Evolutionary conservation across 179 eudicot genomes (phyloP).

Genomic region (Silene noctiflora): DNA sequence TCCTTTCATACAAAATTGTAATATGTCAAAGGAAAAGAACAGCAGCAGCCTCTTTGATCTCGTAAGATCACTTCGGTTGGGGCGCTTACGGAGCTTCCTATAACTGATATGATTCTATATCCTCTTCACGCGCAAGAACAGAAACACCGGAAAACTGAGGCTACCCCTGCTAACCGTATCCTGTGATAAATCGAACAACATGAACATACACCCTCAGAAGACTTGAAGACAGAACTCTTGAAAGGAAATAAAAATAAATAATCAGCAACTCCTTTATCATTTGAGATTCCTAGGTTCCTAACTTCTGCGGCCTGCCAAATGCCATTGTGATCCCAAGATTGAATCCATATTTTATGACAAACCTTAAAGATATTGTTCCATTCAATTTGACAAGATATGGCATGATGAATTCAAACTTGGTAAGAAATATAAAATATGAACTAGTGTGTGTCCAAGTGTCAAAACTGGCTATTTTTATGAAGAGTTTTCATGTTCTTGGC

Average conservation of each 20-base stretch:
- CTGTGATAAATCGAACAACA: slow-evolving; percentile 20
- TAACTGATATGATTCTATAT: slow-evolving; percentile 12
- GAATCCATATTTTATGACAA: neutral
- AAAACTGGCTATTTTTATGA: neutral
- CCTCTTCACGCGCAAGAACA: slow-evolving; percentile 16
- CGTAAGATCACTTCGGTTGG: slow-evolving; percentile 7
- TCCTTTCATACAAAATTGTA: slow-evolving; percentile 23
- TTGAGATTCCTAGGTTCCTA: neutral
- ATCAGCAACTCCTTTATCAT: neutral
- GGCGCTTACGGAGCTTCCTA: slow-evolving; percentile 22
- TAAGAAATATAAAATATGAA: no score
- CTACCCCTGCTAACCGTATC: slow-evolving; percentile 13
- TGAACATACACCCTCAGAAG: neutral
- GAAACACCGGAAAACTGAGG: slow-evolving; percentile 17
- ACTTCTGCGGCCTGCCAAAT: neutral
- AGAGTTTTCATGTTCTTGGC: neutral
- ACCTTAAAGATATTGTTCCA: neutral
- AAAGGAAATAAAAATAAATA: neutral
- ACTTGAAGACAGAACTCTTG: neutral
- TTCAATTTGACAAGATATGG: neutral
- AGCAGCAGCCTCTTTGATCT: slow-evolving; percentile 17
- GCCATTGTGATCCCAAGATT: neutral
- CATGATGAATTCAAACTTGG: neutral
- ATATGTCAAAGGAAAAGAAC: slow-evolving; percentile 17
- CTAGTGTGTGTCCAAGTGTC: no score